A percentile compares a stretch with the other conserved stretches of the same genome.
These are phyloP conservation scores for Immersiporthe knoxdaviesiana DNA, from an alignment of 2,329 filamentous ascomycete species.

Conservation along the genomic window DNA sequence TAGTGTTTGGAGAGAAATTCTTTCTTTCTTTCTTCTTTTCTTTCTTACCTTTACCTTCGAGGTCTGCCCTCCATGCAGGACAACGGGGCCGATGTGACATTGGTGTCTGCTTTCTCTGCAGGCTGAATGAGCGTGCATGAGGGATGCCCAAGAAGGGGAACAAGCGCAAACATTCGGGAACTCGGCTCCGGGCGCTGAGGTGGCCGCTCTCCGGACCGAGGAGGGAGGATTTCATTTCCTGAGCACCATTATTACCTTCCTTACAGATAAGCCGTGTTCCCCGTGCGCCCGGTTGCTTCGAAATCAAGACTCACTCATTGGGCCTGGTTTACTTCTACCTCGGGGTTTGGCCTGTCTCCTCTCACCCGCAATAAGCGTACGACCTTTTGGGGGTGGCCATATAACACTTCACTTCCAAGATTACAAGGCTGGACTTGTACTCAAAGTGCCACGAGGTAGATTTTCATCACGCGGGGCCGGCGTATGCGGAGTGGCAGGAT, in stretches of 20 bases:
- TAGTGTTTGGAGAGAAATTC: not conserved
- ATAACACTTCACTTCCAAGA: too few relatives aligned
- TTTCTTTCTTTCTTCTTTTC: not conserved
- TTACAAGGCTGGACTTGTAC: too few relatives aligned
- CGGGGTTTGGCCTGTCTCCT: not conserved
- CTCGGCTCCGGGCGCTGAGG: not conserved
- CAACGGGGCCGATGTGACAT: slow-evolving; percentile 13
- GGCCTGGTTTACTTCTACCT: not conserved
- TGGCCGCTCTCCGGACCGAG: slow-evolving; percentile 2
- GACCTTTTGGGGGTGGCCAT: too few relatives aligned
- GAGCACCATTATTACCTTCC: not conserved
- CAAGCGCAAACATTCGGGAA: too few relatives aligned
- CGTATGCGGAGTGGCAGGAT: not conserved
- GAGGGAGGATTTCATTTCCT: not conserved
- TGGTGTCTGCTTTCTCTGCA: not conserved
- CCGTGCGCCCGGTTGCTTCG: not conserved
- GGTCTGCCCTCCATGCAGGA: not conserved
- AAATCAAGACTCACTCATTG: not conserved
- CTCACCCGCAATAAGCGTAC: not conserved
- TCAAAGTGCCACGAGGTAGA: too few relatives aligned
- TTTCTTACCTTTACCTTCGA: not conserved
- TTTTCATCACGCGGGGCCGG: not conserved
- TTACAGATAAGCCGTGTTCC: not conserved
- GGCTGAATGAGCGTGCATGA: not conserved
- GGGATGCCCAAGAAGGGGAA: too few relatives aligned